Percentiles rank a stretch among this genome's conserved stretches.
These are phyloP conservation scores for Flaveria sonorensis DNA, from an alignment of 129 eudicot genomes.

Conservation along the genomic window DNA sequence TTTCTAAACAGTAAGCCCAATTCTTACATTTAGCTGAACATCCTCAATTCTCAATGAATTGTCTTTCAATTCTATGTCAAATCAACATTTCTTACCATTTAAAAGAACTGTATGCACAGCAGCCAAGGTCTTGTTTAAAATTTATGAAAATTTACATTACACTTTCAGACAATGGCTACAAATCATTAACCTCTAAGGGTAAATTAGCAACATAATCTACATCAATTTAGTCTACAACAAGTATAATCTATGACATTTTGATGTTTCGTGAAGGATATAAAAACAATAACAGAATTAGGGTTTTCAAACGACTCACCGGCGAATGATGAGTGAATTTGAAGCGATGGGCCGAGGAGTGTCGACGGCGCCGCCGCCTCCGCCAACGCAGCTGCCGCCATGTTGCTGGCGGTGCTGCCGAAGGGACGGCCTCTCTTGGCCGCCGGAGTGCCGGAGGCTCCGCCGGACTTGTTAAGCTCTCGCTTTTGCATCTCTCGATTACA, in stretches of 20 bases:
- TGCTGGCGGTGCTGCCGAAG: conserved; percentile 59
- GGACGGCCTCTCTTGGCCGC: conserved; percentile 90
- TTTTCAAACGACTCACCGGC: conserved; percentile 59
- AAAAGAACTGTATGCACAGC: background rate
- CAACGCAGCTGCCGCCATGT: conserved; percentile 45
- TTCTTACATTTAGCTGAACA: background rate
- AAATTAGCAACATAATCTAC: conserved; percentile 10
- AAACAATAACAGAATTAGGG: conserved; percentile 33
- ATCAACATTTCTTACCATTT: background rate
- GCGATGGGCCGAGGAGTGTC: conserved; percentile 90
- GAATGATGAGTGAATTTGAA: conserved; percentile 82
- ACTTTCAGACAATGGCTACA: background rate
- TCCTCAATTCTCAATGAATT: background rate
- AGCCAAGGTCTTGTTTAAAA: background rate
- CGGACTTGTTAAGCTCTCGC: conserved; percentile 63
- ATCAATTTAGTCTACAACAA: background rate
- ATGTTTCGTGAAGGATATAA: background rate
- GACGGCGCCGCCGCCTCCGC: conserved; percentile 68
- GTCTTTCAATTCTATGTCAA: background rate
- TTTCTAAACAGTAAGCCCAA: background rate
- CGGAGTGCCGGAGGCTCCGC: conserved; percentile 68
- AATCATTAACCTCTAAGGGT: background rate
- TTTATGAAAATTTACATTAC: background rate
- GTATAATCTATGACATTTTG: background rate
- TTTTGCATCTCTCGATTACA: conserved; percentile 56